A percentile compares a stretch with the other conserved stretches of the same genome.
Evolutionary conservation across 441 rosid species (phyloP).

Genomic region (Capsella rubella): DNA sequence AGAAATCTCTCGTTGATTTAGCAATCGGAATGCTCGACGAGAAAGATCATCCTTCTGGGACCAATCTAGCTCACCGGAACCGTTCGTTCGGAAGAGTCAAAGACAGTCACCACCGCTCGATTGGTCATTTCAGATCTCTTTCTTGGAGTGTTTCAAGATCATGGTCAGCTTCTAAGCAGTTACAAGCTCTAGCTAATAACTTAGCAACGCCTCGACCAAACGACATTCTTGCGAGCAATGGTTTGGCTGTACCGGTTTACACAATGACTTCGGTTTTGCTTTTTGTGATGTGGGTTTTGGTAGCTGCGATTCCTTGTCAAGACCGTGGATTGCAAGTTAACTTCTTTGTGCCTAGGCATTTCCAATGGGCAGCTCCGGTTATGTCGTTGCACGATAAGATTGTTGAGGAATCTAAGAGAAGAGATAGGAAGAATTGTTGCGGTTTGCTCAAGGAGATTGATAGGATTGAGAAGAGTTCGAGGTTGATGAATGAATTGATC

Average conservation of each 20-base stretch:
- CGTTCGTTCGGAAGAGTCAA: constrained; percentile 76
- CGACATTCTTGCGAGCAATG: constrained; percentile 62
- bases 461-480: constrained; percentile 70
- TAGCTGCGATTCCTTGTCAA: constrained; percentile 95
- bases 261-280: constrained; percentile 74
- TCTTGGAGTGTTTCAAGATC: constrained; percentile 97
- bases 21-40: constrained; percentile 90
- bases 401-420: constrained; percentile 76
- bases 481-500: constrained; percentile 70
- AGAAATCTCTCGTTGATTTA: constrained; percentile 81
- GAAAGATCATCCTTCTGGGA: constrained; percentile 64
- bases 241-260: constrained; percentile 68
- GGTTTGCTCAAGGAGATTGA: constrained; percentile 86
- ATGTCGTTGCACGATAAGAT: constrained; percentile 73
- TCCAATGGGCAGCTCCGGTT: constrained; percentile 70
- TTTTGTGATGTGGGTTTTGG: constrained; percentile 90
- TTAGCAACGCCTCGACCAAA: constrained; percentile 62
- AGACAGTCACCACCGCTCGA: constrained; percentile 54
- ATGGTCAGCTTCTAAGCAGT: constrained; percentile 91
- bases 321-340: constrained; percentile 90
- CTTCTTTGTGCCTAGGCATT: constrained; percentile 72
- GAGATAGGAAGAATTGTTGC: constrained; percentile 81
- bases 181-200: constrained; percentile 80
- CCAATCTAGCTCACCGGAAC: constrained; percentile 61
- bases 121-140: constrained; percentile 79